Percentiles rank a stretch among this genome's conserved stretches.
phyloP scores from a whole-genome alignment of 768 basidiomycete species.

The Boletus reticuloceps region DNA sequence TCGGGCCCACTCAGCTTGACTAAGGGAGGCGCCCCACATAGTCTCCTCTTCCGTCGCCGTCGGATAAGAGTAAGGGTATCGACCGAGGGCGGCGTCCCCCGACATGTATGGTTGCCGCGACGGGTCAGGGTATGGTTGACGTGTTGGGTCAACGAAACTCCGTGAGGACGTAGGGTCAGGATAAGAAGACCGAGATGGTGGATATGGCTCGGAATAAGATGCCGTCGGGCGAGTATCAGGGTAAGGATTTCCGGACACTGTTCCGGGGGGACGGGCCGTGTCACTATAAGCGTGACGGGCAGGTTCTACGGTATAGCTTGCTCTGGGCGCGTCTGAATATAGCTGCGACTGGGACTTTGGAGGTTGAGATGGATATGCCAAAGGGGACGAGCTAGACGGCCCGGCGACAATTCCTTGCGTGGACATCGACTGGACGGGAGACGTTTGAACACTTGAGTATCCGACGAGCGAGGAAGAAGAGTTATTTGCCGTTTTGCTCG shows the following conservation, averaged over 20 bases:
- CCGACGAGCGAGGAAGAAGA: slow-evolving; percentile 28
- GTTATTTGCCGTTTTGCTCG: slow-evolving; percentile 18
- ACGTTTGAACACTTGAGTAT: slow-evolving; percentile 19
- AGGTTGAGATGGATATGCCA: slow-evolving; percentile 22
- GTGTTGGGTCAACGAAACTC: slow-evolving; percentile 21
- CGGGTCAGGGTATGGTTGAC: slow-evolving; percentile 23
- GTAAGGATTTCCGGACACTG: slow-evolving; percentile 27
- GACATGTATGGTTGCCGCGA: slow-evolving; percentile 30
- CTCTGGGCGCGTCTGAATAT: slow-evolving; percentile 25
- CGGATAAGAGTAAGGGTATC: slow-evolving; percentile 41
- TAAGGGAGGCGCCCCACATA: slow-evolving; percentile 79
- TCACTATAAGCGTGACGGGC: slow-evolving; percentile 25
- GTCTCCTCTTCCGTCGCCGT: slow-evolving; percentile 50
- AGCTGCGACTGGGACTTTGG: slow-evolving; percentile 24
- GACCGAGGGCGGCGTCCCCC: slow-evolving; percentile 18
- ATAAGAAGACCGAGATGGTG: slow-evolving; percentile 26
- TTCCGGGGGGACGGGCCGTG: slow-evolving; percentile 14
- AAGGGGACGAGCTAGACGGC: slow-evolving; percentile 23
- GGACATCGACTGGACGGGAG: slow-evolving; percentile 24
- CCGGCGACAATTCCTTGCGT: slow-evolving; percentile 16
- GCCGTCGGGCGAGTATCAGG: slow-evolving; percentile 22
- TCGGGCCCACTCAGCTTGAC: slow-evolving; percentile 69
- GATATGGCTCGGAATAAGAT: slow-evolving; percentile 26
- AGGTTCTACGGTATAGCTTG: slow-evolving; percentile 18
- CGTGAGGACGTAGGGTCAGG: slow-evolving; percentile 23